Evolutionary conservation across 305 asterid species (phyloP).

Genomic region (Striga hermonthica): DNA sequence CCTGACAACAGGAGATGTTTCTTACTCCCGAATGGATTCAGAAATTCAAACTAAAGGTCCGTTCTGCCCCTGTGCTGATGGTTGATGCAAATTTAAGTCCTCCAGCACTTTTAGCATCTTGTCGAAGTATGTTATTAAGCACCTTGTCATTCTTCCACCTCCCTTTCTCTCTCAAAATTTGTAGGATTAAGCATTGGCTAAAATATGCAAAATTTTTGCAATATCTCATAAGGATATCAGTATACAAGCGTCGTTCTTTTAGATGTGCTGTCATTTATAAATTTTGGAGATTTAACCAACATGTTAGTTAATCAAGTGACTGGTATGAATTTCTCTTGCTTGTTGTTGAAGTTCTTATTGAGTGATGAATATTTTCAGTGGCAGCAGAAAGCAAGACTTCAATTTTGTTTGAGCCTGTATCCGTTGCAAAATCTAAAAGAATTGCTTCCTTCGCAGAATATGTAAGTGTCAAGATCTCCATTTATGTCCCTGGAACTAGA

Average conservation of each 20-base stretch:
- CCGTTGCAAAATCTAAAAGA: slow-evolving; percentile 77
- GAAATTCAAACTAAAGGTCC: slow-evolving; percentile 53
- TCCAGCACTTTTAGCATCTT: slow-evolving; percentile 62
- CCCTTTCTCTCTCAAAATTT: slow-evolving; percentile 13
- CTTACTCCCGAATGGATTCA: slow-evolving; percentile 77
- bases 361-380: slow-evolving; percentile 46
- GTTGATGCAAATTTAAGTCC: slow-evolving; percentile 84
- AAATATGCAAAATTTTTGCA: background rate
- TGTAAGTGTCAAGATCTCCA: slow-evolving; percentile 44
- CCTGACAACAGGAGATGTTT: slow-evolving; percentile 65
- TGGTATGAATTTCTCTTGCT: slow-evolving; percentile 1
- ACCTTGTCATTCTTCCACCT: slow-evolving; percentile 13
- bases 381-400: slow-evolving; percentile 68
- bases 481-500: background rate
- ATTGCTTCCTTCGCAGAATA: slow-evolving; percentile 66
- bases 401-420: slow-evolving; percentile 95
- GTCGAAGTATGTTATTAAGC: slow-evolving; percentile 46
- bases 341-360: slow-evolving; percentile 26
- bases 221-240: too few species aligned
- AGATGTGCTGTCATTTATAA: background rate
- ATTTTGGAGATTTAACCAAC: background rate
- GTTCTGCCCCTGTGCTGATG: slow-evolving; percentile 67
- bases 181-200: slow-evolving; percentile 1
- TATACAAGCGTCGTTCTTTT: background rate
- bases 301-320: background rate